These are phyloP conservation scores for Yarrowia porcina DNA, from an alignment of 805 yeast genomes.

Conservation along the genomic window DNA sequence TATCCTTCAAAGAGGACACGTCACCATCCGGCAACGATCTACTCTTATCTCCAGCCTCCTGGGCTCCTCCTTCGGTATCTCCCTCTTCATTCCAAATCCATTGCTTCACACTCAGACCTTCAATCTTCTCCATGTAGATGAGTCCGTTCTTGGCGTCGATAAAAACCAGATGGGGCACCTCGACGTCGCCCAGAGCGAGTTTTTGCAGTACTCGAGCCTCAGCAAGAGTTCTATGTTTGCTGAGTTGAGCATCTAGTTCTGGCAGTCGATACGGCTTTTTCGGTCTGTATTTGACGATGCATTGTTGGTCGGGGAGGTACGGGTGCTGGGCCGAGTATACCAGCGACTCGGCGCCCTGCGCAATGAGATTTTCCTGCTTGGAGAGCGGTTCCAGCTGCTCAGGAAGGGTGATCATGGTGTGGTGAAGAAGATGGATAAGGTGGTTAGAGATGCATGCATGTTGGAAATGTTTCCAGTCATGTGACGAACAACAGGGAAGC, in stretches of 20 bases:
- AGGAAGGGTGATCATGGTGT: constrained; percentile 16
- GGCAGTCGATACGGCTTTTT: constrained; percentile 89
- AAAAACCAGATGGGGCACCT: constrained; percentile 69
- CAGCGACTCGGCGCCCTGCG: constrained; percentile 91
- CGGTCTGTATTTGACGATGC: constrained; percentile 80
- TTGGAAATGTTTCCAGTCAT: background rate
- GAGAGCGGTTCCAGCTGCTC: background rate
- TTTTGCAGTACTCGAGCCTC: constrained; percentile 77
- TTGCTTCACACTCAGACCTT: constrained; percentile 40
- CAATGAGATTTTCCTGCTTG: constrained; percentile 43
- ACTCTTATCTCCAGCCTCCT: background rate
- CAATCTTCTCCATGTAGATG: constrained; percentile 84
- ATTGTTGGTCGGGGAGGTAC: constrained; percentile 44
- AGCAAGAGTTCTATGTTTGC: constrained; percentile 75
- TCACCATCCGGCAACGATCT: background rate
- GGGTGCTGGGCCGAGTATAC: constrained; percentile 68
- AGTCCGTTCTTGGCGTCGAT: constrained; percentile 76
- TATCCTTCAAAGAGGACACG: constrained; percentile 28
- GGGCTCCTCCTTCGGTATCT: constrained; percentile 21
- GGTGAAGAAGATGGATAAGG: background rate
- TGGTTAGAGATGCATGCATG: too few relatives aligned
- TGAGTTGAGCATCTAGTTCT: constrained; percentile 67
- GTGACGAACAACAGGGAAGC: background rate
- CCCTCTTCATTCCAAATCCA: constrained; percentile 38
- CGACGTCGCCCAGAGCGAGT: constrained; percentile 50